phyloP scores from a whole-genome alignment of 1,284 basidiomycete genomes.

The Golubevia pallescens region DNA sequence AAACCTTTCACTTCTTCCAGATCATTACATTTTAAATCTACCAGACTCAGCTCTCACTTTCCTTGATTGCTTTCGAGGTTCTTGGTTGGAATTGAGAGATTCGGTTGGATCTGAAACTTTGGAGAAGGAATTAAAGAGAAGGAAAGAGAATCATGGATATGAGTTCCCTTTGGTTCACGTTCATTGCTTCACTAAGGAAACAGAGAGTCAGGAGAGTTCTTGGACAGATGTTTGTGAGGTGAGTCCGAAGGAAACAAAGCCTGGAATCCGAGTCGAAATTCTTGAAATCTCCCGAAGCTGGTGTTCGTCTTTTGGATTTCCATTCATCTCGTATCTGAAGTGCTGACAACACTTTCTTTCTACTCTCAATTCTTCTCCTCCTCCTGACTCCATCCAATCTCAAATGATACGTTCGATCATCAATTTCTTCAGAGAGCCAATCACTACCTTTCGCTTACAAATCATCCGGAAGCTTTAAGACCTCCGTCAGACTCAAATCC shows the following conservation, averaged over 20 bases:
- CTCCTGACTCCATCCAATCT: background rate
- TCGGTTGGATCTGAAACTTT: slow-evolving; percentile 2
- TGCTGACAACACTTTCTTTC: too few species aligned
- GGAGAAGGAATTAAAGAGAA: slow-evolving; percentile 12
- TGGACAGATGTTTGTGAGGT: slow-evolving; percentile 78
- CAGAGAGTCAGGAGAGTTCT: slow-evolving; percentile 72
- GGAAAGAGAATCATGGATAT: slow-evolving; percentile 6
- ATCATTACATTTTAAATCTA: slow-evolving; percentile 96
- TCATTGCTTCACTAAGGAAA: slow-evolving; percentile 91
- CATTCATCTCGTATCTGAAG: too few species aligned
- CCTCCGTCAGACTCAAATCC: slow-evolving; percentile 70
- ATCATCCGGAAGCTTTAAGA: slow-evolving; percentile 70
- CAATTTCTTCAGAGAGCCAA: slow-evolving; percentile 74
- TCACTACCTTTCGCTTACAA: background rate
- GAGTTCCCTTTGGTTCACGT: slow-evolving; percentile 88
- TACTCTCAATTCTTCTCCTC: background rate
- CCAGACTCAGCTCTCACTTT: slow-evolving; percentile 90
- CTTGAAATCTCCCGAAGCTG: too few species aligned
- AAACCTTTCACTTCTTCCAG: slow-evolving; percentile 67
- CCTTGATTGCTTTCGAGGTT: slow-evolving; percentile 81
- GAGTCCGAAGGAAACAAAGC: too few species aligned
- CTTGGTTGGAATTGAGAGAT: background rate
- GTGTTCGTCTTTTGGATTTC: too few species aligned
- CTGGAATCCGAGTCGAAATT: too few species aligned
- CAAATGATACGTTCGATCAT: too few species aligned